Base-by-base conservation (phyloP, 1,284 basidiomycete species). In the Tremellales sp. region DNA sequence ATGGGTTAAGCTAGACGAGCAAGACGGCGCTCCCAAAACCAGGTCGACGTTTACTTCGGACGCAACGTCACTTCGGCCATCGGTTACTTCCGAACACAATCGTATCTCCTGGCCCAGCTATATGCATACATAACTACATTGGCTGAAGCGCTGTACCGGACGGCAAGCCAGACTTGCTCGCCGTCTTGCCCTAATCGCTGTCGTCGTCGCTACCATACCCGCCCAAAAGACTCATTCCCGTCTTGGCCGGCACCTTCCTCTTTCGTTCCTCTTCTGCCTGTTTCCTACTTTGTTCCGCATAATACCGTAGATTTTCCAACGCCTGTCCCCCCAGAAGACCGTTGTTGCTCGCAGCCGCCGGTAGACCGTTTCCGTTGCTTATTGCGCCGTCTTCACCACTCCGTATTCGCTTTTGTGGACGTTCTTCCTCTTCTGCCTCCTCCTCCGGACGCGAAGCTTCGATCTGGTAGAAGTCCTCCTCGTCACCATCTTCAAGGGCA, bases 291-390 rank as follows among this genome's bases (percentile, higher is more conserved):
- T 64, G 43, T 40, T 67, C 64, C 17, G 65, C 65, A 64, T 92
- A 90, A 65, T 89, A 91, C 67, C 84, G 86, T 48, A 94, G 76
- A 47, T 89, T 86, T 59, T 92, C 87, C 24, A 93, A 67, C 3
- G 89, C 85, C 61, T 92, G 89, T 4, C 82, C 78, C 51, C 78
- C 87, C 26, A 94, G 76, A 24, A 93, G 71, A 23, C 22, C 27
- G 11, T 46, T 48, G 19, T 19, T 39, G 19, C 39, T 41, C 42
- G 58, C 49, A 51, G 53, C 47, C 64, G 31, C 19, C 29, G 43
- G 45, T 33, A 22, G n/a, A 35, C 70, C 72, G 22, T 52, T 67
- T 49, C 49, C 47, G 43, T 45, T 51, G 48, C 15, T 46, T 45
- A 11, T 24, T 22, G 37, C 37, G 43, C 43, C 35, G 33, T 52